Percentiles rank a stretch among this genome's conserved stretches.
Evolutionary conservation across 1,284 basidiomycete genomes (phyloP).

Genomic region (Wolfiporia cocos): DNA sequence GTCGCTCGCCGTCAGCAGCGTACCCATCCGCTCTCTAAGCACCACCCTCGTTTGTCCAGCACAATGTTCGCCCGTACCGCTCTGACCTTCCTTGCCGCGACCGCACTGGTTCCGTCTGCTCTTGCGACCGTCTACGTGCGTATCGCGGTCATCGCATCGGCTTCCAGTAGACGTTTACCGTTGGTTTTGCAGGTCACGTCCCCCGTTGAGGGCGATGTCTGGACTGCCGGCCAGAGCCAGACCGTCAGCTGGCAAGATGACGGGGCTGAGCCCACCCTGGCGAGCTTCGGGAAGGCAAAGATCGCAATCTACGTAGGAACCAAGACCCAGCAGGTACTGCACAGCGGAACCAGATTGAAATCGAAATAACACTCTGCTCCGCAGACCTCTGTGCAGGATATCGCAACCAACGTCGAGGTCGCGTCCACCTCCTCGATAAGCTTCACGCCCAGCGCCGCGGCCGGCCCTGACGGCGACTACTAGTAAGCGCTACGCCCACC

Average conservation of each 20-base stretch:
- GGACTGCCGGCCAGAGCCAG: constrained; percentile 52
- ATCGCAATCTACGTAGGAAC: constrained; percentile 72
- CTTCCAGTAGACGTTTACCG: background rate
- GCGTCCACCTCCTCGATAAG: constrained; percentile 40
- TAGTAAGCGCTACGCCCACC: constrained; percentile 41
- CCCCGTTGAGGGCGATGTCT: constrained; percentile 48
- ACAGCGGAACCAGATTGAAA: too few relatives aligned
- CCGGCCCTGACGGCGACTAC: constrained; percentile 54
- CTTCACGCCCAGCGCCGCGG: constrained; percentile 54
- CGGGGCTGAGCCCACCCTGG: constrained; percentile 45
- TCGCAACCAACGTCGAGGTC: constrained; percentile 57
- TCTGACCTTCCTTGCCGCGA: constrained; percentile 38
- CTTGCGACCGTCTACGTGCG: constrained; percentile 57
- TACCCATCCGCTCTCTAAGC: constrained; percentile 32
- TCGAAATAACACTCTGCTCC: too few relatives aligned
- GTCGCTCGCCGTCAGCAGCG: constrained; percentile 18
- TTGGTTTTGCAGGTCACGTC: constrained; percentile 48
- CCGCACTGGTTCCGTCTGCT: constrained; percentile 46
- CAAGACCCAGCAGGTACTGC: constrained; percentile 54
- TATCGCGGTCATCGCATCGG: constrained; percentile 19
- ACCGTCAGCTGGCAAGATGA: constrained; percentile 70
- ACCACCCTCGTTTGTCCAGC: constrained; percentile 26
- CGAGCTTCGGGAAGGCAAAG: constrained; percentile 50
- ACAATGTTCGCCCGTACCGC: constrained; percentile 44
- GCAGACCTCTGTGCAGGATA: constrained; percentile 62